Conservation (phyloP, 2,329 filamentous ascomycete genomes). For the Mycosphaerelloides madeirae region DNA sequence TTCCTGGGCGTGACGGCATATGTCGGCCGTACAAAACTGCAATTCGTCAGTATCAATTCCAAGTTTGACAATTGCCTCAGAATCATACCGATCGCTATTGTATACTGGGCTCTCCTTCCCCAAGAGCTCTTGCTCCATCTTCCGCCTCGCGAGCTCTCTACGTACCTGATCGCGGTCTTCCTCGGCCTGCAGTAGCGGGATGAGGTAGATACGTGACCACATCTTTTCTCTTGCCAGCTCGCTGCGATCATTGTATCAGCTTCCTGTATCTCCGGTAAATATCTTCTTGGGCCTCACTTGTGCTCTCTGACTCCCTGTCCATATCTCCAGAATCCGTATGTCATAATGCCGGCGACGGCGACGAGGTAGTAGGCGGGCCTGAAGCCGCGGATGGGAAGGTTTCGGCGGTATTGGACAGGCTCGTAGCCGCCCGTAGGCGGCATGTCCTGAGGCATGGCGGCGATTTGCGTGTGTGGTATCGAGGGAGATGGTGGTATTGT, state of each 20-base stretch:
- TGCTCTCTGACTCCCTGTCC: constrained; percentile 81
- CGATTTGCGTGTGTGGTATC: constrained; percentile 8
- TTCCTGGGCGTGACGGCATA: constrained; percentile 65
- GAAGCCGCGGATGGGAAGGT: constrained; percentile 87
- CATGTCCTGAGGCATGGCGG: constrained; percentile 90
- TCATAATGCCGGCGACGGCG: constrained; percentile 72
- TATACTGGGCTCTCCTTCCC: constrained; percentile 82
- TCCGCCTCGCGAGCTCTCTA: constrained; percentile 78
- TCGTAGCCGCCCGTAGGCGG: constrained; percentile 91
- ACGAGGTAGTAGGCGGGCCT: constrained; percentile 73
- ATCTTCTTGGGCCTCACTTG: constrained; percentile 56
- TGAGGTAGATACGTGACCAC: constrained; percentile 94
- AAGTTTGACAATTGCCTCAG: neutral
- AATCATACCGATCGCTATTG: constrained; percentile 74
- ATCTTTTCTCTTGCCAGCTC: constrained; percentile 96
- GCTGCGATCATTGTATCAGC: constrained; percentile 45
- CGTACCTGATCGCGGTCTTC: constrained; percentile 94
- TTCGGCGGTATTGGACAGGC: constrained; percentile 97
- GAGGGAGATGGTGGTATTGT: neutral
- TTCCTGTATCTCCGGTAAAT: neutral
- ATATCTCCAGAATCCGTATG: constrained; percentile 84
- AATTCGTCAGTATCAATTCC: constrained; percentile 8
- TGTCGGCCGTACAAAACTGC: constrained; percentile 75
- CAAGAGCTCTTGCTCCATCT: constrained; percentile 82
- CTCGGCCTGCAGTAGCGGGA: constrained; percentile 89